A percentile compares a stretch with the other conserved stretches of the same genome.
Evolutionary conservation across 768 basidiomycete genomes (phyloP).

Genomic region (Podaxis sp.): DNA sequence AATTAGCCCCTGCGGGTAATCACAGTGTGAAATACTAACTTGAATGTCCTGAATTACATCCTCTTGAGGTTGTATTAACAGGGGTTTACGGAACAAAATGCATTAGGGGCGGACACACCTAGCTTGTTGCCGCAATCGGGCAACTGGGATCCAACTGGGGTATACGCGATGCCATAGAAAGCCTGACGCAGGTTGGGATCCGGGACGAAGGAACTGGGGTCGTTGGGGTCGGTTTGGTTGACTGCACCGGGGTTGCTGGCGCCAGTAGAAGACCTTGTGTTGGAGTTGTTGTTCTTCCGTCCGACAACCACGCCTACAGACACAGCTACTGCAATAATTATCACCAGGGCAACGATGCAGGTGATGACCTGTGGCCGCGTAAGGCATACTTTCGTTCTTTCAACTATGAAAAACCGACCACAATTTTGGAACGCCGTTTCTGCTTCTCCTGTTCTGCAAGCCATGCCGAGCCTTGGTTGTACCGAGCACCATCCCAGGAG

Average conservation of each 20-base stretch:
- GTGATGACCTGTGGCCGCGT: neutral
- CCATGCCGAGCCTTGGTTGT: conserved; percentile 4
- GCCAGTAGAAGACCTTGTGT: neutral
- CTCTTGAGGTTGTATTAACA: conserved; percentile 23
- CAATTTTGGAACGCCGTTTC: conserved; percentile 8
- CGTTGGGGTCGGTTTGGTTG: conserved; percentile 39
- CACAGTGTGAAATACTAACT: conserved; percentile 27
- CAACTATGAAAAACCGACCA: neutral
- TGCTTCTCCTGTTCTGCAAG: conserved; percentile 1
- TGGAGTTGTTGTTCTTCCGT: neutral
- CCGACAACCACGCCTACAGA: conserved; percentile 2
- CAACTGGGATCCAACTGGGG: conserved; percentile 67
- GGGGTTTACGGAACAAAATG: neutral
- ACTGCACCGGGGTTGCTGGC: conserved; percentile 13
- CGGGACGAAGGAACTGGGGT: conserved; percentile 76
- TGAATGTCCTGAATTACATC: conserved; percentile 70
- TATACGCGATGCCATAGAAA: conserved; percentile 88
- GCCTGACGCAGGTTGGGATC: conserved; percentile 63
- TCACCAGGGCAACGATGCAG: neutral
- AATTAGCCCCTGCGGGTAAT: neutral
- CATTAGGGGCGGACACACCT: conserved; percentile 22
- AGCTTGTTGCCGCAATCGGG: conserved; percentile 63
- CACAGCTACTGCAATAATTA: conserved; percentile 5
- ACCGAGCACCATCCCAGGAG: conserved; percentile 6
- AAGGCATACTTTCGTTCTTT: neutral